phyloP scores from a whole-genome alignment of 1,284 basidiomycete species.

The Apiotrichum akiyoshidainum region DNA sequence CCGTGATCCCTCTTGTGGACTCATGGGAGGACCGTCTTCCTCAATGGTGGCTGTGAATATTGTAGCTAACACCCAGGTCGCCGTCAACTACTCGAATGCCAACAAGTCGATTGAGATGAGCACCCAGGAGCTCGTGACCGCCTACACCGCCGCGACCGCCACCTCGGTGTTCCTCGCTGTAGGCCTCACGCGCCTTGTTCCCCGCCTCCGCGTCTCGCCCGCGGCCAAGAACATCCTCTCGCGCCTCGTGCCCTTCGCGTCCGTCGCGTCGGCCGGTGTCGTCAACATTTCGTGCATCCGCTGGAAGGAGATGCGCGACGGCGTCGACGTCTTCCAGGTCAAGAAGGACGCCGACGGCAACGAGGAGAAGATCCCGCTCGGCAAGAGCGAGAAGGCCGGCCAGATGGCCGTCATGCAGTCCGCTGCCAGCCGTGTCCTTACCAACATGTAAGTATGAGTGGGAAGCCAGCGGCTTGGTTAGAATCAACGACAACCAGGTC shows the following conservation, averaged over 20 bases:
- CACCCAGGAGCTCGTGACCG: constrained; percentile 52
- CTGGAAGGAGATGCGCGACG: constrained; percentile 59
- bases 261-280: constrained; percentile 54
- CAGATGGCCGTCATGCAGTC: constrained; percentile 55
- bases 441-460: constrained; percentile 54
- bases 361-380: constrained; percentile 48
- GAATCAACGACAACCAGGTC: too few species aligned
- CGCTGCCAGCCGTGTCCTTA: constrained; percentile 54
- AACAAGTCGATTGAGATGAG: constrained; percentile 55
- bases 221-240: constrained; percentile 46
- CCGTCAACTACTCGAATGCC: constrained; percentile 52
- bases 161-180: constrained; percentile 56
- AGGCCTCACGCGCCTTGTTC: constrained; percentile 53
- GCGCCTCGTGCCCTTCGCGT: constrained; percentile 56
- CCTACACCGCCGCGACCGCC: constrained; percentile 55
- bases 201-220: constrained; percentile 43
- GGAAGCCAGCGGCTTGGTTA: too few species aligned
- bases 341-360: constrained; percentile 26
- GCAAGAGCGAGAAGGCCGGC: constrained; percentile 53
- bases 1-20: too few species aligned
- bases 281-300: constrained; percentile 57
- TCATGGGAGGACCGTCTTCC: too few species aligned
- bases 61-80: constrained; percentile 9
- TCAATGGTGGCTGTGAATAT: too few species aligned
- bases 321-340: constrained; percentile 53